phyloP scores from a whole-genome alignment of 345 rosid genomes.

The Arabidopsis arenosa region DNA sequence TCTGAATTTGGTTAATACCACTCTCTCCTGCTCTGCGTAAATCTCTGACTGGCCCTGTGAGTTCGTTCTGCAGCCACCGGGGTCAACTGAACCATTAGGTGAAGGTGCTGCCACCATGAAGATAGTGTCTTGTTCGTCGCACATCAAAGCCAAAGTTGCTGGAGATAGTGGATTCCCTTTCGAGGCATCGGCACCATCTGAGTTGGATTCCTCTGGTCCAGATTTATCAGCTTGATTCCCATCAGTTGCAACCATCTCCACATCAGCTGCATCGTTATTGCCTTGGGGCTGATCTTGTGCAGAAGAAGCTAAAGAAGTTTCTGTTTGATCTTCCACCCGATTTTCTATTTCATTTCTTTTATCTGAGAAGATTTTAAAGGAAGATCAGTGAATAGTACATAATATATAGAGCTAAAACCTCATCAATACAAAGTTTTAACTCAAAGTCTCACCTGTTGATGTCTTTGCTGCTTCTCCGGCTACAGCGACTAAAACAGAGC shows the following conservation, averaged over 20 bases:
- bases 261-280: constrained; percentile 50
- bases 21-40: constrained; percentile 84
- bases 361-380: constrained; percentile 47
- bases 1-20: constrained; percentile 73
- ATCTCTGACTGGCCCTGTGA: constrained; percentile 66
- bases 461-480: constrained; percentile 82
- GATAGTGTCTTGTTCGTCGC: constrained; percentile 92
- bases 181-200: constrained; percentile 63
- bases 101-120: constrained; percentile 75
- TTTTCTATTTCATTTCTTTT: constrained; percentile 59
- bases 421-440: constrained; percentile 22
- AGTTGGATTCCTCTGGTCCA: constrained; percentile 54
- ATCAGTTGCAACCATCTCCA: constrained; percentile 56
- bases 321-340: constrained; percentile 53
- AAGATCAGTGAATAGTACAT: constrained; percentile 13
- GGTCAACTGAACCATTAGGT: constrained; percentile 59
- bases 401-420: constrained; percentile 11
- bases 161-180: constrained; percentile 93
- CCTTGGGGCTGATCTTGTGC: constrained; percentile 57
- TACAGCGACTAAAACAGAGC: constrained; percentile 87
- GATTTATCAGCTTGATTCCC: constrained; percentile 59
- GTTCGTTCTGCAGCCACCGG: constrained; percentile 53
- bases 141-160: constrained; percentile 97
- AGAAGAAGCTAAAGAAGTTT: constrained; percentile 61
- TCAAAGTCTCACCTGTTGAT: constrained; percentile 62